phyloP scores from a whole-genome alignment of 164 flowering plant species.

The Kalanchoe fedtschenkoi region DNA sequence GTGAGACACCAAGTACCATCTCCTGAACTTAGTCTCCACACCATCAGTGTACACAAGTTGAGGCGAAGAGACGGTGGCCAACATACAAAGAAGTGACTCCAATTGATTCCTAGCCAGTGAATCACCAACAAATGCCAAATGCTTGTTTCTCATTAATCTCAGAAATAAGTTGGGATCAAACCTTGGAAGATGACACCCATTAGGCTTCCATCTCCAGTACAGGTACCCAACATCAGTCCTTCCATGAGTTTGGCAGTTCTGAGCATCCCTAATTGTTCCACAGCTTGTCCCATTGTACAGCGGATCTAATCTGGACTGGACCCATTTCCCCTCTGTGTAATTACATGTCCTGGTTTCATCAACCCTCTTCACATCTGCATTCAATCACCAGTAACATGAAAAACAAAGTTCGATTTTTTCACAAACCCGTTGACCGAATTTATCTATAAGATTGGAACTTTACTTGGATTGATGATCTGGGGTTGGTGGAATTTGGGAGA shows the following conservation, averaged over 20 bases:
- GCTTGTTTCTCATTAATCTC: conserved; percentile 34
- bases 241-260: conserved; percentile 76
- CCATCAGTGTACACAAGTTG: conserved; percentile 42
- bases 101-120: conserved; percentile 89
- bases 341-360: conserved; percentile 30
- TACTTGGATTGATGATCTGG: not conserved
- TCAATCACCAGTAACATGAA: not conserved
- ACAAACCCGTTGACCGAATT: not conserved
- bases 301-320: conserved; percentile 43
- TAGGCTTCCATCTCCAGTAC: conserved; percentile 76
- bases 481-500: conserved; percentile 12
- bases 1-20: conserved; percentile 56
- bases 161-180: conserved; percentile 59
- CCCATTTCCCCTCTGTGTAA: conserved; percentile 65
- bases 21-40: conserved; percentile 59
- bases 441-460: not conserved
- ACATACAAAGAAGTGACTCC: conserved; percentile 73
- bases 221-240: conserved; percentile 66
- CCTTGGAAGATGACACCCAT: conserved; percentile 51
- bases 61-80: conserved; percentile 41
- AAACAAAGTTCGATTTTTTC: not conserved
- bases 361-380: conserved; percentile 17
- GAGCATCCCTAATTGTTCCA: conserved; percentile 73
- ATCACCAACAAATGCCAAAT: conserved; percentile 78
- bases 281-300: conserved; percentile 69